Percentiles rank a stretch among this genome's conserved stretches.
Conservation (phyloP, 768 basidiomycete genomes). For the Boletus sp. region DNA sequence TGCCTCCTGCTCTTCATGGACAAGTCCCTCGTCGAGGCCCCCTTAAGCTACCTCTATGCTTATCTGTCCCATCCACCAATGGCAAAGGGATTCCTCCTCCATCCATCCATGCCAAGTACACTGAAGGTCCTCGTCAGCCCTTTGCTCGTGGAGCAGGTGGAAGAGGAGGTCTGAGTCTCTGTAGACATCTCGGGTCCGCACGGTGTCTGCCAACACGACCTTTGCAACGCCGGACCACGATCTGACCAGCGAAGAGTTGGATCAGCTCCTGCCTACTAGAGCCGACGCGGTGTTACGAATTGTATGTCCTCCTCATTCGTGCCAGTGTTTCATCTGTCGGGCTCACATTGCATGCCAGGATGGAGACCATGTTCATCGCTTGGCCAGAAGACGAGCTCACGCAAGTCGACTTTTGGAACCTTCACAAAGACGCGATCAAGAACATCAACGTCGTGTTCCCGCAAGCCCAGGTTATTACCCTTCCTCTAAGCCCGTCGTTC, state of each 20-base stretch:
- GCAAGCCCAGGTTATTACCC: slow-evolving; percentile 83
- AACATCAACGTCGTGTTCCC: slow-evolving; percentile 85
- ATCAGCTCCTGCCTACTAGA: slow-evolving; percentile 60
- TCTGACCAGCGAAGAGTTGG: slow-evolving; percentile 68
- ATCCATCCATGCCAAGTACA: slow-evolving; percentile 66
- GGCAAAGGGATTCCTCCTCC: slow-evolving; percentile 75
- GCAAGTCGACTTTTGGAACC: slow-evolving; percentile 94
- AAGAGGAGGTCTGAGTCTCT: slow-evolving; percentile 62
- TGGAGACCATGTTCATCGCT: slow-evolving; percentile 83
- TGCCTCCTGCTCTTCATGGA: slow-evolving; percentile 75
- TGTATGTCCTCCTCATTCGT: slow-evolving; percentile 44
- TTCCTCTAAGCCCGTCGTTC: slow-evolving; percentile 52
- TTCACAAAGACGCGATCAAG: slow-evolving; percentile 93
- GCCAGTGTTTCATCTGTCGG: neutral
- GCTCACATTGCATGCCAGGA: slow-evolving; percentile 52
- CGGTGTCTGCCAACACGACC: slow-evolving; percentile 52
- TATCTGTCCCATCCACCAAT: slow-evolving; percentile 73
- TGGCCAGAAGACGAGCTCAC: slow-evolving; percentile 79
- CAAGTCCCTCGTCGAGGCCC: slow-evolving; percentile 65
- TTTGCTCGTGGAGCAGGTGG: slow-evolving; percentile 68
- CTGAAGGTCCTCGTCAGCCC: slow-evolving; percentile 67
- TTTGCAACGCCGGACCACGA: slow-evolving; percentile 57
- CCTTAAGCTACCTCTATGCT: slow-evolving; percentile 70
- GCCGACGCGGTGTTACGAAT: slow-evolving; percentile 80
- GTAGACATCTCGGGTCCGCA: slow-evolving; percentile 63